phyloP scores from a whole-genome alignment of 2,329 filamentous ascomycete species.

The Nemania diffusa region DNA sequence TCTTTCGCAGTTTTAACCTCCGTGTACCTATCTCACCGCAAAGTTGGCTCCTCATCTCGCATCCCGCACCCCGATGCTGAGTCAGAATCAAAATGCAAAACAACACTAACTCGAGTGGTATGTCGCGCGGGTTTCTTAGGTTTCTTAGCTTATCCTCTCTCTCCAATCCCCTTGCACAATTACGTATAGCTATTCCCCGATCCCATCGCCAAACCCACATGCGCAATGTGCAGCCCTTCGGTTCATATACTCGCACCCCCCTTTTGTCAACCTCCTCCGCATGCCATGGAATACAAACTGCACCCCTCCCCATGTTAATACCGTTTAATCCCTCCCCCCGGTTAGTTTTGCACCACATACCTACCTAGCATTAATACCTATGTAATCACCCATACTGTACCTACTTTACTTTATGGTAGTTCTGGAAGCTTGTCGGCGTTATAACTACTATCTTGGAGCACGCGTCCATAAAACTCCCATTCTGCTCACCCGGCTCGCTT shows the following conservation, averaged over 20 bases:
- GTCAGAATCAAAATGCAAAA: constrained; percentile 48
- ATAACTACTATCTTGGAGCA: constrained; percentile 45
- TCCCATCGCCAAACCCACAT: constrained; percentile 39
- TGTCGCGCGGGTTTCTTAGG: constrained; percentile 39
- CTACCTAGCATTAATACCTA: constrained; percentile 40
- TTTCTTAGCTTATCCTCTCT: constrained; percentile 33
- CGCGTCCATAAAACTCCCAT: constrained; percentile 44
- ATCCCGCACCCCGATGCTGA: constrained; percentile 42
- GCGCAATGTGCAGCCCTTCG: constrained; percentile 18
- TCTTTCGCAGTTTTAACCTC: constrained; percentile 10
- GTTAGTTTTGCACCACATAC: constrained; percentile 39
- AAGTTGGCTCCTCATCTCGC: background rate
- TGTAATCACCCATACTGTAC: constrained; percentile 50
- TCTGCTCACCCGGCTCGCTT: constrained; percentile 40
- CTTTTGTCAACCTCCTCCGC: constrained; percentile 35
- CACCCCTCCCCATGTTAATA: constrained; percentile 37
- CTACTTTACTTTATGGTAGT: constrained; percentile 41
- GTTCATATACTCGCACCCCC: constrained; percentile 36
- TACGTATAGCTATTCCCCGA: constrained; percentile 40
- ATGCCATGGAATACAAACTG: constrained; percentile 22
- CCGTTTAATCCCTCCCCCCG: constrained; percentile 46
- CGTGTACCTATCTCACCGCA: background rate
- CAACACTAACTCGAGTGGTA: constrained; percentile 45
- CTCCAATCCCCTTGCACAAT: constrained; percentile 32
- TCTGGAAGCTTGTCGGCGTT: constrained; percentile 45